Evolutionary conservation across 805 yeast genomes (phyloP).

Genomic region (Tetrapisispora fleetii): DNA sequence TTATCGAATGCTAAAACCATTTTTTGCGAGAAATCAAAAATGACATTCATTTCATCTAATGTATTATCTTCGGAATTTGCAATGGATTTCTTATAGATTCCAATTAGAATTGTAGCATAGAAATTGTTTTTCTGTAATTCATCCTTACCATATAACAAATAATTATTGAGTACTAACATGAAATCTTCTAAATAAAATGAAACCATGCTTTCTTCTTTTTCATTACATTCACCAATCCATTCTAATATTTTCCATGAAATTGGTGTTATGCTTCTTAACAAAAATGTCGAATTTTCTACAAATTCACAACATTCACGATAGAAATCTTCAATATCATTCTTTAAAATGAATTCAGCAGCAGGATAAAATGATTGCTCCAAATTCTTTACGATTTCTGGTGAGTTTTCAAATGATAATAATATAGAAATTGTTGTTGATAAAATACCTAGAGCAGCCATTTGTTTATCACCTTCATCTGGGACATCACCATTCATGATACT

Average conservation of each 20-base stretch:
- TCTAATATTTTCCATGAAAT: slow-evolving; percentile 67
- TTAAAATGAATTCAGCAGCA: slow-evolving; percentile 56
- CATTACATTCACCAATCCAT: slow-evolving; percentile 32
- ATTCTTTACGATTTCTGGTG: slow-evolving; percentile 51
- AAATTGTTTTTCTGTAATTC: slow-evolving; percentile 39
- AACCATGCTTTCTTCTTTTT: slow-evolving; percentile 39
- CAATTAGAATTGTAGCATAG: slow-evolving; percentile 40
- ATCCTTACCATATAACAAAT: slow-evolving; percentile 48
- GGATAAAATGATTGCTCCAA: slow-evolving; percentile 64
- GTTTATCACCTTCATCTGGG: slow-evolving; percentile 51
- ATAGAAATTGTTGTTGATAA: slow-evolving; percentile 77
- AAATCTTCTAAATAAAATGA: slow-evolving; percentile 67
- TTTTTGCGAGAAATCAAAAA: slow-evolving; percentile 56
- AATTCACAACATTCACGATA: slow-evolving; percentile 70
- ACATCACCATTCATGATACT: slow-evolving; percentile 30
- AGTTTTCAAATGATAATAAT: slow-evolving; percentile 71
- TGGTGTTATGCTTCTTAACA: slow-evolving; percentile 52
- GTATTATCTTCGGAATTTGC: slow-evolving; percentile 38
- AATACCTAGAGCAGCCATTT: slow-evolving; percentile 73
- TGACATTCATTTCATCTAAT: slow-evolving; percentile 45
- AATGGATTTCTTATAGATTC: slow-evolving; percentile 38
- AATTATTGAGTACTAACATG: slow-evolving; percentile 64
- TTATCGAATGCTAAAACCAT: slow-evolving; percentile 50
- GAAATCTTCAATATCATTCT: slow-evolving; percentile 59
- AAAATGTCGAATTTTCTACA: slow-evolving; percentile 56